phyloP scores from a whole-genome alignment of 2,329 filamentous ascomycete genomes.

The Aspergillus flavus region DNA sequence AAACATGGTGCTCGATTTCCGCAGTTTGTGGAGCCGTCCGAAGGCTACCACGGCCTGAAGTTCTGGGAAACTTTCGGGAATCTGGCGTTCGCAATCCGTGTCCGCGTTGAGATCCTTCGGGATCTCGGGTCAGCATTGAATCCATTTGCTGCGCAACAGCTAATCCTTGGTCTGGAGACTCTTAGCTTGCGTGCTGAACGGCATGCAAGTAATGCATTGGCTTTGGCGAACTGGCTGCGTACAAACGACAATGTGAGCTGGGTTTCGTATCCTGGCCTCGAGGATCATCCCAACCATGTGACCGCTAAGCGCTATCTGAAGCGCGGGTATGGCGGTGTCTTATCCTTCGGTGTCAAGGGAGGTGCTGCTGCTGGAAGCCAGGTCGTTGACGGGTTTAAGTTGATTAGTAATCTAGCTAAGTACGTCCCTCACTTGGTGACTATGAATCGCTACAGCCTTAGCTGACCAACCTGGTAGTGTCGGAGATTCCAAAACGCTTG shows the following conservation, averaged over 20 bases:
- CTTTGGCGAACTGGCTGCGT: slow-evolving; percentile 80
- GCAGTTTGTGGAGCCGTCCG: slow-evolving; percentile 82
- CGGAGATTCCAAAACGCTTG: slow-evolving; percentile 90
- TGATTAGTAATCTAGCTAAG: slow-evolving; percentile 95
- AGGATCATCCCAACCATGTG: slow-evolving; percentile 77
- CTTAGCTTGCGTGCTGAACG: slow-evolving; percentile 83
- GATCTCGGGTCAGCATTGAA: slow-evolving; percentile 82
- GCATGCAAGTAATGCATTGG: slow-evolving; percentile 80
- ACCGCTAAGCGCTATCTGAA: slow-evolving; percentile 84
- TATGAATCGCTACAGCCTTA: background rate
- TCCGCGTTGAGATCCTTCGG: slow-evolving; percentile 85
- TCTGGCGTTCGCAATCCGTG: slow-evolving; percentile 80
- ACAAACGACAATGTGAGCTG: slow-evolving; percentile 81
- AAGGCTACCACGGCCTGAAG: slow-evolving; percentile 89
- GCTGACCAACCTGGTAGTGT: slow-evolving; percentile 54
- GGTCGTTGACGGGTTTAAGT: slow-evolving; percentile 90
- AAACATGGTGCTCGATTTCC: slow-evolving; percentile 82
- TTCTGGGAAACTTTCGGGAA: slow-evolving; percentile 89
- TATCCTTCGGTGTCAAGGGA: slow-evolving; percentile 93
- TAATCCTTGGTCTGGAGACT: slow-evolving; percentile 87
- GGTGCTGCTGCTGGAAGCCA: slow-evolving; percentile 79
- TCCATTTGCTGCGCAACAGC: slow-evolving; percentile 90
- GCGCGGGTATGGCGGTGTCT: slow-evolving; percentile 82
- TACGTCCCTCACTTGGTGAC: slow-evolving; percentile 31
- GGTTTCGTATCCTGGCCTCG: slow-evolving; percentile 91